Evolutionary conservation across 2,329 filamentous ascomycete genomes (phyloP), one percentile per base, ranked within the genome.

Genomic region (Alternaria dauci): DNA sequence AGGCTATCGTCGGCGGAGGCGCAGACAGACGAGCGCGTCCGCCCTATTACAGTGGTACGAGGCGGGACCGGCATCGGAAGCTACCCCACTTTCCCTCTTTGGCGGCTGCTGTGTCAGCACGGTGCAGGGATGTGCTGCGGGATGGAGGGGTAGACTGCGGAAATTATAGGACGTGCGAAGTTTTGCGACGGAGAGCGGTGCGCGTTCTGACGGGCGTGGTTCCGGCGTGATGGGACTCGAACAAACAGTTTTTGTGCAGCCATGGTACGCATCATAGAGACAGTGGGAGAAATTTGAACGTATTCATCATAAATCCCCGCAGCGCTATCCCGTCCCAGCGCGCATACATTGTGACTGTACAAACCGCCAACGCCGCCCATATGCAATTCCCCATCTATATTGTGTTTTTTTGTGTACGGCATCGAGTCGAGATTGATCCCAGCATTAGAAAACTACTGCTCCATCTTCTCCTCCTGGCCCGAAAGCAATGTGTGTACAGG

Each of bases 401-500:
- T 28, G 25, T 46, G 46, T 52, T 36, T 18, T 14, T 52, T 61
- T 42, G 20, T 60, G n/a, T 55, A 43, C 38, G 50, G 28, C 41
- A 28, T 23, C 25, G 53, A 42, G 26, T 43, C 43, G 46, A 46
- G 28, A 38, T 30, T 20, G 9, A 9, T 18, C 20, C 1, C 30
- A 26, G 42, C 44, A 11, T 46, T 41, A 32, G 18, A 43, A 8
- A 5, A 11, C 38, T 56, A 58, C 54, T 66, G 54, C 28, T 47
- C 55, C 32, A 65, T 41, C 62, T 68, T 76, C 70, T 81, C 74
- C 66, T 83, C 80, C 76, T 90, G 87, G 65, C 87, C 87, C 46
- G 84, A 89, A 64, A 99, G 87, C 38, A 99, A 87, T 43, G 94
- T 96, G 78, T 91, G 87, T 53, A 94, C 90, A 11, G 93, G 93